Conservation (phyloP, 2,329 filamentous ascomycete species). For the Monilinia fructicola region DNA sequence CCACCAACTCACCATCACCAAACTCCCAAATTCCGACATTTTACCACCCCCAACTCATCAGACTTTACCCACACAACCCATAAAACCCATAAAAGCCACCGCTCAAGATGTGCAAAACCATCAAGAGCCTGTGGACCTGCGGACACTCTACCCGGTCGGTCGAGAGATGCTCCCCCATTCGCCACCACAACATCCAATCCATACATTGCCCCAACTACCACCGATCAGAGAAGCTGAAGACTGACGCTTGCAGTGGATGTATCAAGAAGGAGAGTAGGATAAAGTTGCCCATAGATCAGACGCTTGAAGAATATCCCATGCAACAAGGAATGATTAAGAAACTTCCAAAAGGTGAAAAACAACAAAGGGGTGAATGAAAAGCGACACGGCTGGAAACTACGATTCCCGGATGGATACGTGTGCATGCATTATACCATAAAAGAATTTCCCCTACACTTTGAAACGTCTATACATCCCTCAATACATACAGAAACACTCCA, state of each 20-base stretch:
- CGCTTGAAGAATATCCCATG: too few species aligned
- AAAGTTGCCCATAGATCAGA: too few species aligned
- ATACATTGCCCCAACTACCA: not conserved
- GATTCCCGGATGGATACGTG: not conserved
- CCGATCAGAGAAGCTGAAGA: too few species aligned
- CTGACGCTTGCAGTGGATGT: not conserved
- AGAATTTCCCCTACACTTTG: too few species aligned
- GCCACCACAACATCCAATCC: not conserved
- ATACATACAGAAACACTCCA: too few species aligned
- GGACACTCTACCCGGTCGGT: not conserved
- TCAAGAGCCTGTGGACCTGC: not conserved
- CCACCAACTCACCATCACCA: not conserved
- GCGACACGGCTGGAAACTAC: not conserved
- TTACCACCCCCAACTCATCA: too few species aligned
- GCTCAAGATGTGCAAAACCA: not conserved
- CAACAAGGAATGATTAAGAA: too few species aligned
- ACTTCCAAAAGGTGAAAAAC: too few species aligned
- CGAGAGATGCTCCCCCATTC: not conserved
- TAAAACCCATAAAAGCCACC: too few species aligned
- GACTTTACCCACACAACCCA: not conserved
- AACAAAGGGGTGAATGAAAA: not conserved
- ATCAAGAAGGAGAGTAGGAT: too few species aligned
- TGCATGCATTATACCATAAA: too few species aligned
- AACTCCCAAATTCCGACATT: not conserved
- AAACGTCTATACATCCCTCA: too few species aligned